A percentile compares a stretch with the other conserved stretches of the same genome.
phyloP scores from a whole-genome alignment of 75 land plant genomes.

The Azolla pinnata region DNA sequence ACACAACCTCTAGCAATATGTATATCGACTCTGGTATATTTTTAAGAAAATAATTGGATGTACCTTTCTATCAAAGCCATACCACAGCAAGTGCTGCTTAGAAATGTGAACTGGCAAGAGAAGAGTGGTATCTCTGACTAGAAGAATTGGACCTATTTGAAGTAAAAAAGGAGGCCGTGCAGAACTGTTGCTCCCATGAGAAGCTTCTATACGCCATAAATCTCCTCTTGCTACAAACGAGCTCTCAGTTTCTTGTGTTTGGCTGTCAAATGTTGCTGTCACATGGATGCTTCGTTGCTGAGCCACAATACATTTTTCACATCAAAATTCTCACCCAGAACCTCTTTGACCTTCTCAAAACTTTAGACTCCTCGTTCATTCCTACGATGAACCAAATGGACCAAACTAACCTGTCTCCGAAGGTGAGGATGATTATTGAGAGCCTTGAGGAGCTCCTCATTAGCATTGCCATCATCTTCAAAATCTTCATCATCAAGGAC shows the following conservation, averaged over 20 bases:
- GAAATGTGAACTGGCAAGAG: slow-evolving; percentile 90
- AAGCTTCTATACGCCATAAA: slow-evolving; percentile 90
- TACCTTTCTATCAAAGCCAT: slow-evolving; percentile 98
- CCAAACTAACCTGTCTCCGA: too few species aligned
- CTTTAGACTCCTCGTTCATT: too few species aligned
- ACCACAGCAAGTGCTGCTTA: slow-evolving; percentile 95
- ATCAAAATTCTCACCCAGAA: slow-evolving; percentile 6
- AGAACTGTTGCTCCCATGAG: slow-evolving; percentile 60
- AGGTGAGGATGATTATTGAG: too few species aligned
- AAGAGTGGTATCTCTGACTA: slow-evolving; percentile 87
- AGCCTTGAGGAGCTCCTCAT: too few species aligned
- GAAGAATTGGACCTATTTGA: slow-evolving; percentile 82
- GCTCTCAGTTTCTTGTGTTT: slow-evolving; percentile 64
- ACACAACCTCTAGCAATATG: neutral
- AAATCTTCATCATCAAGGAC: too few species aligned
- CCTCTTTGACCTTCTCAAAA: too few species aligned
- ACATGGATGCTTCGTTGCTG: slow-evolving; percentile 59
- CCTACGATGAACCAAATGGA: too few species aligned
- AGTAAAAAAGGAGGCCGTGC: slow-evolving; percentile 70
- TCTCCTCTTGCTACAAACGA: slow-evolving; percentile 84
- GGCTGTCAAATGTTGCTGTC: slow-evolving; percentile 72
- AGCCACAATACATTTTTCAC: slow-evolving; percentile 8
- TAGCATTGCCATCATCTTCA: too few species aligned
- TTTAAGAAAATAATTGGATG: too few species aligned
- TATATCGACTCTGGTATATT: neutral